A percentile compares a stretch with the other conserved stretches of the same genome.
phyloP scores from a whole-genome alignment of 495 filamentous ascomycete species.

The Aspergillus mulundensis region DNA sequence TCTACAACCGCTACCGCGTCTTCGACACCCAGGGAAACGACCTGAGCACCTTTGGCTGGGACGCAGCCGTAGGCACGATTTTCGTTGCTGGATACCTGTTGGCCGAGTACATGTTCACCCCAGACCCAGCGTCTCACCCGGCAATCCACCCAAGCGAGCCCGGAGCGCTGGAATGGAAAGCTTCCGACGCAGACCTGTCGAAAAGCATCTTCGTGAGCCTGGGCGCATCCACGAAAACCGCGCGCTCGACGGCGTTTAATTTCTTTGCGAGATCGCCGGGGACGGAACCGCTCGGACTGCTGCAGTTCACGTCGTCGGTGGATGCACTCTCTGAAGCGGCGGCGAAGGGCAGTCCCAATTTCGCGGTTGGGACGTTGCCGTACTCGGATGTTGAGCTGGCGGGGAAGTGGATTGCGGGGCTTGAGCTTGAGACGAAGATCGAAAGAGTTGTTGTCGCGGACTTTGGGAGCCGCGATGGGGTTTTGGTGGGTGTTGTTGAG shows the following conservation, averaged over 20 bases:
- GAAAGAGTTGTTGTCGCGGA: conserved; percentile 51
- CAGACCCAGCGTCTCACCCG: conserved; percentile 4
- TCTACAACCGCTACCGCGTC: conserved; percentile 36
- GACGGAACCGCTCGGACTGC: conserved; percentile 20
- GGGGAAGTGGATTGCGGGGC: conserved; percentile 16
- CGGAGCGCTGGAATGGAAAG: conserved; percentile 29
- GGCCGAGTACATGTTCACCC: conserved; percentile 43
- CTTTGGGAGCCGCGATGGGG: conserved; percentile 46
- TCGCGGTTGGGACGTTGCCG: conserved; percentile 6
- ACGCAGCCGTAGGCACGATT: conserved; percentile 34
- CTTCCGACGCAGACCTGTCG: conserved; percentile 43
- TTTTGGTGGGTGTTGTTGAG: conserved; percentile 30
- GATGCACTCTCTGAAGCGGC: conserved; percentile 26
- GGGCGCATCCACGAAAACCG: conserved; percentile 49
- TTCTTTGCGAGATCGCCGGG: conserved; percentile 9
- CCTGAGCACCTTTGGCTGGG: conserved; percentile 30
- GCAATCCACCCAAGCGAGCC: conserved; percentile 34
- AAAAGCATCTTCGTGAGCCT: conserved; percentile 36
- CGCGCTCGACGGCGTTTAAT: conserved; percentile 36
- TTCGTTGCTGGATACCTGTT: conserved; percentile 48
- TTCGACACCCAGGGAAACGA: conserved; percentile 23
- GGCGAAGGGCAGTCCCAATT: neutral
- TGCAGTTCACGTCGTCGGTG: conserved; percentile 28
- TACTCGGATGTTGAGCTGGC: conserved; percentile 21
- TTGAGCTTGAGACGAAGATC: neutral